These are phyloP conservation scores for Dacryopinax spathularia DNA, from an alignment of 768 basidiomycete genomes.

Conservation along the genomic window DNA sequence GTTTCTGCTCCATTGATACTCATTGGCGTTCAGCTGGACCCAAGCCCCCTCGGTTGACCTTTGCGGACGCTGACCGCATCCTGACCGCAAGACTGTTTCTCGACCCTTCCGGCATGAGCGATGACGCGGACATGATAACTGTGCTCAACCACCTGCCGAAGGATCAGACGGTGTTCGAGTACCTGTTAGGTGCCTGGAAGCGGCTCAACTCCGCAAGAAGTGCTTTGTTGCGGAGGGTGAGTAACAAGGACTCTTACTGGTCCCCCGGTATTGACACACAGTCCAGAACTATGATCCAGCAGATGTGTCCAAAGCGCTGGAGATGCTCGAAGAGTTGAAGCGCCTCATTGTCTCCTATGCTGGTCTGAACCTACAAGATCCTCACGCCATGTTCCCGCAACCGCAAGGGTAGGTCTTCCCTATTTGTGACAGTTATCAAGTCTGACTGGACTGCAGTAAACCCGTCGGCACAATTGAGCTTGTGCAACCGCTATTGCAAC, in stretches of 20 bases:
- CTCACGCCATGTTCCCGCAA: conserved; percentile 80
- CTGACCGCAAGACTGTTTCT: conserved; percentile 76
- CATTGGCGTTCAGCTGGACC: conserved; percentile 13
- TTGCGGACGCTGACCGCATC: conserved; percentile 57
- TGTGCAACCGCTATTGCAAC: conserved; percentile 50
- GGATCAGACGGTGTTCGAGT: conserved; percentile 74
- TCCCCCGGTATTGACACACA: background rate
- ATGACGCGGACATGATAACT: conserved; percentile 24
- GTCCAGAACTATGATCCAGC: conserved; percentile 44
- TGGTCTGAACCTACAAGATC: conserved; percentile 78
- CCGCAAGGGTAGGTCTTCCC: conserved; percentile 45
- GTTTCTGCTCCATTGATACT: background rate
- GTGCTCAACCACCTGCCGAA: conserved; percentile 47
- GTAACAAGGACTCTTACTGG: background rate
- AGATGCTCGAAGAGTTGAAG: conserved; percentile 60
- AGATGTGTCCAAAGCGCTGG: conserved; percentile 46
- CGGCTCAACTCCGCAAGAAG: conserved; percentile 47
- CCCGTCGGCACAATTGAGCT: conserved; percentile 66
- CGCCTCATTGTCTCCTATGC: conserved; percentile 76
- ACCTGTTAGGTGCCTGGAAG: conserved; percentile 84
- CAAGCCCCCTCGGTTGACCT: conserved; percentile 34
- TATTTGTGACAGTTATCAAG: background rate
- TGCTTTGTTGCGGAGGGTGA: conserved; percentile 50
- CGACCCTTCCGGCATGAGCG: conserved; percentile 51
- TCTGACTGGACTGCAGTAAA: conserved; percentile 32